Conservation (phyloP, 768 basidiomycete species). For the Boletales sp. region DNA sequence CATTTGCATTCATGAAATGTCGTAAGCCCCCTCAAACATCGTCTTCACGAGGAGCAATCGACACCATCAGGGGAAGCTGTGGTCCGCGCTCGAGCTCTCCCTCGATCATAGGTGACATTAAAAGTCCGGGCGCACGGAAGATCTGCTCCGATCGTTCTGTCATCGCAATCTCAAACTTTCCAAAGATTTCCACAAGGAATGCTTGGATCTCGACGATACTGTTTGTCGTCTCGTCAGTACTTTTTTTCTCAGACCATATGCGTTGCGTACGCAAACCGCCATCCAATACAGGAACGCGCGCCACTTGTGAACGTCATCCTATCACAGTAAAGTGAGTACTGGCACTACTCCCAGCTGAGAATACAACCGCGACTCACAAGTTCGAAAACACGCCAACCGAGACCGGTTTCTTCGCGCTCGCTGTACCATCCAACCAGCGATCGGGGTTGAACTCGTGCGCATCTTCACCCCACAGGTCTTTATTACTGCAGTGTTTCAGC, state of each 20-base stretch:
- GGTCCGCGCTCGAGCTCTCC: constrained; percentile 30
- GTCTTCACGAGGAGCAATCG: constrained; percentile 7
- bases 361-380: constrained; percentile 13
- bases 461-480: constrained; percentile 25
- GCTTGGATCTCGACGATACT: constrained; percentile 51
- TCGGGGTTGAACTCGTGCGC: constrained; percentile 30
- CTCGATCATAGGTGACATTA: constrained; percentile 34
- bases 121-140: constrained; percentile 23
- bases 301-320: constrained; percentile 29
- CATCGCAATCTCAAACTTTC: constrained; percentile 47
- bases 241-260: constrained; percentile 18
- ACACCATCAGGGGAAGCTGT: constrained; percentile 31
- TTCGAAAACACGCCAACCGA: constrained; percentile 25
- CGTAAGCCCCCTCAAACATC: not conserved
- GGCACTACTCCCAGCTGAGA: not conserved
- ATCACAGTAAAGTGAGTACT: not conserved
- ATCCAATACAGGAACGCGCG: constrained; percentile 22
- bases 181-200: constrained; percentile 53
- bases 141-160: constrained; percentile 28
- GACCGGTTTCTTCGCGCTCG: constrained; percentile 10
- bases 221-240: constrained; percentile 6
- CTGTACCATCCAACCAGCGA: constrained; percentile 19
- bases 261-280: constrained; percentile 32
- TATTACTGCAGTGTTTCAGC: too few relatives aligned
- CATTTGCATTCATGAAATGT: too few relatives aligned